phyloP scores from a whole-genome alignment of 1,284 basidiomycete species.

The Volvariella surrecta region DNA sequence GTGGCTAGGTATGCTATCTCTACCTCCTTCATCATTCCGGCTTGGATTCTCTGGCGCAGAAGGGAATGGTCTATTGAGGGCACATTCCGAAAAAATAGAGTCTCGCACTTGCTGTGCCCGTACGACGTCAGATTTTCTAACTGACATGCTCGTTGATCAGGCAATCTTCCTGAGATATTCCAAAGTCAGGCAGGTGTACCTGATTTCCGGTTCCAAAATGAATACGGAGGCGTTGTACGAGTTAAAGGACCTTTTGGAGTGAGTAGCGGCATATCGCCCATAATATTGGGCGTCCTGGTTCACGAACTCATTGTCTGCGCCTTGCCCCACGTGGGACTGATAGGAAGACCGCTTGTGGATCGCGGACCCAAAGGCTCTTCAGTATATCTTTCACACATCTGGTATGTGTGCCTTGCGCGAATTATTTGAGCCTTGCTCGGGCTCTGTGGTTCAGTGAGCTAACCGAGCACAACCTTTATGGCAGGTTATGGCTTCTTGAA shows the following conservation, averaged over 20 bases:
- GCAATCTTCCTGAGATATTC: constrained; percentile 41
- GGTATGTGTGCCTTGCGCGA: constrained; percentile 15
- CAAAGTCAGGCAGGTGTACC: constrained; percentile 39
- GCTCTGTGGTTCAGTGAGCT: background rate
- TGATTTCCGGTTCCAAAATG: constrained; percentile 41
- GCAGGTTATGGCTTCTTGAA: constrained; percentile 35
- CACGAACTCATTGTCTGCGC: background rate
- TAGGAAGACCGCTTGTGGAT: constrained; percentile 35
- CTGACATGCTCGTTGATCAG: constrained; percentile 17
- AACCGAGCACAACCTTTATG: background rate
- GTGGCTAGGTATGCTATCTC: constrained; percentile 25
- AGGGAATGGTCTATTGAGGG: too few species aligned
- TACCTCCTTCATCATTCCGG: background rate
- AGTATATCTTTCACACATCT: constrained; percentile 38
- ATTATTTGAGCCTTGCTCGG: background rate
- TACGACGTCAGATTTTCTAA: too few species aligned
- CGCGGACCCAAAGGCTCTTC: constrained; percentile 37
- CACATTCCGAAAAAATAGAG: too few species aligned
- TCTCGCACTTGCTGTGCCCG: too few species aligned
- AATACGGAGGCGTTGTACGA: constrained; percentile 39
- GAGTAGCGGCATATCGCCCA: constrained; percentile 5
- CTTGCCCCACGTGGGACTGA: background rate
- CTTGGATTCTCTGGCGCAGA: background rate
- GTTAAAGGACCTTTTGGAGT: constrained; percentile 46
- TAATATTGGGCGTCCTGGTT: background rate